Evolutionary conservation across 176 grass and related monocot species (phyloP).

Genomic region (Hordeum vulgare): MorexV3_pseudomolecules_assembly NC_058519.1:521107921-521108420

Average conservation of each 20-base stretch:
- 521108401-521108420: neutral
- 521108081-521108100: too few relatives aligned
- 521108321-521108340: neutral
- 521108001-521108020: neutral
- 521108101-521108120: neutral
- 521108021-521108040: too few relatives aligned
- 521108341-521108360: neutral
- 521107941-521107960: neutral
- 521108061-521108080: neutral
- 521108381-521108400: neutral
- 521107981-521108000: too few relatives aligned
- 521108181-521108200: neutral
- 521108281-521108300: neutral
- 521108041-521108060: neutral
- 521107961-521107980: neutral
- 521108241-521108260: neutral
- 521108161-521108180: neutral
- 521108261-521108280: neutral
- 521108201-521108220: neutral
- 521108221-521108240: neutral
- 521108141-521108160: neutral
- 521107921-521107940: neutral
- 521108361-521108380: neutral
- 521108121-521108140: neutral
- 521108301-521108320: neutral